Evolutionary conservation across 2,329 filamentous ascomycete species (phyloP), one percentile per base, ranked within the genome.

Genomic region (Arachnomyces sp.): DNA sequence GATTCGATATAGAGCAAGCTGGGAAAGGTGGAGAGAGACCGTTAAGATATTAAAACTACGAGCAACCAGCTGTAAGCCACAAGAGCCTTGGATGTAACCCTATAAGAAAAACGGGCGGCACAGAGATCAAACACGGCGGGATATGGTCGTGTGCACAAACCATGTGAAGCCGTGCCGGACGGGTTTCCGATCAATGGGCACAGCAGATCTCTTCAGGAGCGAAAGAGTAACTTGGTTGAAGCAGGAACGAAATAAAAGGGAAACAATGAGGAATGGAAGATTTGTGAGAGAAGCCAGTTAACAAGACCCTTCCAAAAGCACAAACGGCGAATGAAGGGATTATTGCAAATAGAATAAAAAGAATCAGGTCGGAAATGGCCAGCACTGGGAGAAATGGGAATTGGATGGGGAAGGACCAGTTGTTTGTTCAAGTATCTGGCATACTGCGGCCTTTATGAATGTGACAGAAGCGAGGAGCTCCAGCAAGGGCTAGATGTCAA

Each of bases 301-400:
- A 37, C 34, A 31, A 38, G 36, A 30, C 44, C 11, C 35, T 30
- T 33, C 17, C 21, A 34, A 43, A 38, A 14, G 37, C 34, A 37
- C 38, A 21, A 34, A 43, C 25, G 34, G 38, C 39, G 36, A 43
- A 44, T 42, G 42, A 47, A 50, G 44, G 46, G 44, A 42, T 21
- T n/a, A n/a, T n/a, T 12, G 28, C 42, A 46, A 45, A 45, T 40
- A 34, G 37, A 14, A 43, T 36, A 34, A 40, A 40, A 28, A 35
- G 37, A 29, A 31, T 43, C 52, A 52, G 52, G 53, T 41, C 52
- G 50, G 49, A 52, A 51, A 51, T 54, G 59, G 62, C 56, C 31
- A 39, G 34, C 38, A 36, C 40, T 31, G 46, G 38, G 21, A 36
- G 34, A 42, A 37, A 36, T 32, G 33, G 31, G 5, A 25, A 46